These are phyloP conservation scores for Cladosporium phlei DNA, from an alignment of 2,329 filamentous ascomycete genomes.

Conservation along the genomic window DNA sequence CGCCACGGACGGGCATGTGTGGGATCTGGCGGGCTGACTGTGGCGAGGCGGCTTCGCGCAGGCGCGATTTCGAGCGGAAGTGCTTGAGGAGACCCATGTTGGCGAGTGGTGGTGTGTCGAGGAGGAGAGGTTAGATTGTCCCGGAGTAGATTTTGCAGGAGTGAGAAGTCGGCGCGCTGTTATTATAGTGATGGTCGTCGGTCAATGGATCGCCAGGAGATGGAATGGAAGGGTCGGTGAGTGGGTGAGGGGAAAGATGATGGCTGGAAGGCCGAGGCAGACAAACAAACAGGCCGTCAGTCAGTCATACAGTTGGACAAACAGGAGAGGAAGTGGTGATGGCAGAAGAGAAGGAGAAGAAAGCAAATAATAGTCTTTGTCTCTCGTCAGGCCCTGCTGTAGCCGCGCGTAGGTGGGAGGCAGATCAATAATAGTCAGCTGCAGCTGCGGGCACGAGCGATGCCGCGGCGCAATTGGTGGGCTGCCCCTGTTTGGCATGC, in stretches of 20 bases:
- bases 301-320: background rate
- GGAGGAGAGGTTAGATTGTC: background rate
- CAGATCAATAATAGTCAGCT: constrained; percentile 10
- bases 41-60: constrained; percentile 18
- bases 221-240: background rate
- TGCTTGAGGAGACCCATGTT: constrained; percentile 48
- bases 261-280: background rate
- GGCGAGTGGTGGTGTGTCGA: background rate
- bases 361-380: constrained; percentile 1
- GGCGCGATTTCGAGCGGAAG: constrained; percentile 41
- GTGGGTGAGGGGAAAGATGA: background rate
- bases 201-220: background rate
- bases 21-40: constrained; percentile 14
- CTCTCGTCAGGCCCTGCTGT: background rate
- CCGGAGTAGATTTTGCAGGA: background rate
- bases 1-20: constrained; percentile 7
- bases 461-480: constrained; percentile 1
- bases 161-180: background rate
- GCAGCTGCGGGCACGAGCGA: constrained; percentile 8
- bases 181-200: background rate
- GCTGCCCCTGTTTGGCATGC: constrained; percentile 12
- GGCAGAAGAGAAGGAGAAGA: background rate
- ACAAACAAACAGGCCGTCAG: background rate
- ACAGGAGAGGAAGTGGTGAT: constrained; percentile 2
- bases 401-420: constrained; percentile 1